Evolutionary conservation across 2,329 filamentous ascomycete genomes (phyloP).

Genomic region (Botrytis hyacinthi): DNA sequence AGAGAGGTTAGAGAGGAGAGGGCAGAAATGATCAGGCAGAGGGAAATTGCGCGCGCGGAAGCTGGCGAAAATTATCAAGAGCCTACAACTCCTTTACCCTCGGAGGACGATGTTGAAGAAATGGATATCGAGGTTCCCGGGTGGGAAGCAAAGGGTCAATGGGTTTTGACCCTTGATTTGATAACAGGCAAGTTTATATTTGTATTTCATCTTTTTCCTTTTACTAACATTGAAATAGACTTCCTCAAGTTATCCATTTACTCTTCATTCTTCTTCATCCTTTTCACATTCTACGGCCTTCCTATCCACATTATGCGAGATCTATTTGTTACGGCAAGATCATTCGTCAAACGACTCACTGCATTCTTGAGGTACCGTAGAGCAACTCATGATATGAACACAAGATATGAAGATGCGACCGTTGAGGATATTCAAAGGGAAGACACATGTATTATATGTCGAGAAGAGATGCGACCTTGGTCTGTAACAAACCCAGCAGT

Average conservation of each 20-base stretch:
- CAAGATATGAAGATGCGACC: conserved; percentile 84
- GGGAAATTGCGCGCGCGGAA: conserved; percentile 41
- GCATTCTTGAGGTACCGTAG: conserved; percentile 88
- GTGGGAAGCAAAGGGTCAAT: conserved; percentile 95
- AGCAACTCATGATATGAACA: conserved; percentile 91
- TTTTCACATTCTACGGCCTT: conserved; percentile 89
- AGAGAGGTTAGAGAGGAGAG: conserved; percentile 63
- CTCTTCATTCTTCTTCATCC: conserved; percentile 85
- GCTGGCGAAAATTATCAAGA: conserved; percentile 28
- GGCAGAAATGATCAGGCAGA: conserved; percentile 46
- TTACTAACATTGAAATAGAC: conserved; percentile 51
- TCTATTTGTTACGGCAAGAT: conserved; percentile 88
- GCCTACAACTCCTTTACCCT: conserved; percentile 50
- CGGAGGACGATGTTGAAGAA: conserved; percentile 78
- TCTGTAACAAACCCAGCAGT: conserved; percentile 47
- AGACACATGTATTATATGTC: conserved; percentile 95
- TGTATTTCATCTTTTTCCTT: neutral
- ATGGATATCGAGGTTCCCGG: conserved; percentile 93
- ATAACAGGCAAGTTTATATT: conserved; percentile 60
- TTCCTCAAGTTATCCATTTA: conserved; percentile 90
- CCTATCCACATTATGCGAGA: conserved; percentile 97
- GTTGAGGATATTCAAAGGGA: conserved; percentile 79
- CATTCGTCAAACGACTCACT: conserved; percentile 84
- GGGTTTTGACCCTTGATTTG: conserved; percentile 84
- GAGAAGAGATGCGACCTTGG: conserved; percentile 92